Base-by-base conservation (phyloP, 148 eudicot species). In the Linanthus parryae region DNA sequence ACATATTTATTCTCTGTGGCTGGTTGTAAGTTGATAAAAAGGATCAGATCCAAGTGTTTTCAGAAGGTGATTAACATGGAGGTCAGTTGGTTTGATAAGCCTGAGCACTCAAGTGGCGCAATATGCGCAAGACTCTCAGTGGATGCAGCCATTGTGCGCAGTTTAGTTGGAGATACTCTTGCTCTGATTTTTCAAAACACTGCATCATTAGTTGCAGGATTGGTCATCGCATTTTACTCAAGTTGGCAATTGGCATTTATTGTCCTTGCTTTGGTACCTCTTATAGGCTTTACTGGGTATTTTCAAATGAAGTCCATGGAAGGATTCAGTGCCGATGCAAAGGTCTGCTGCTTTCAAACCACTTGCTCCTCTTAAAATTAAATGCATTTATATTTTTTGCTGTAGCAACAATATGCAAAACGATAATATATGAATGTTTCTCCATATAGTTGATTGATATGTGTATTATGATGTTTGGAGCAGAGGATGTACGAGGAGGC, bases 301-400 rank as follows among this genome's bases (percentile, higher is more conserved):
- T 52, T 68, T 18, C 94, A 88, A 52, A 9, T 83, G 47, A 73
- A 73, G 64, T 73, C 78, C 72, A 50, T 78, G 67, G 59, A 73
- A 54, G 92, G 96, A n/a, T 82, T 88, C 65, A 79, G 82, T 50
- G 80, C 79, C 27, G 89, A 88, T 70, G 86, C 96, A 21, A 84
- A 88, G 83, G 89, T 82, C 56, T 35, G 62, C 15, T 21, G 24
- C 56, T n/a, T n/a, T n/a, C n/a, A n/a, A n/a, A n/a, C n/a, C n/a
- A n/a, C n/a, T n/a, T n/a, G n/a, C n/a, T n/a, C n/a, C n/a, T n/a
- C n/a, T n/a, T n/a, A n/a, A n/a, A n/a, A n/a, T n/a, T n/a, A n/a
- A n/a, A n/a, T n/a, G n/a, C n/a, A n/a, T n/a, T n/a, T n/a, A n/a
- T n/a, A n/a, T n/a, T n/a, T n/a, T n/a, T n/a, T n/a, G n/a, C n/a